Evolutionary conservation across 2,329 filamentous ascomycete genomes (phyloP).

Genomic region (Coleophoma cylindrospora): DNA sequence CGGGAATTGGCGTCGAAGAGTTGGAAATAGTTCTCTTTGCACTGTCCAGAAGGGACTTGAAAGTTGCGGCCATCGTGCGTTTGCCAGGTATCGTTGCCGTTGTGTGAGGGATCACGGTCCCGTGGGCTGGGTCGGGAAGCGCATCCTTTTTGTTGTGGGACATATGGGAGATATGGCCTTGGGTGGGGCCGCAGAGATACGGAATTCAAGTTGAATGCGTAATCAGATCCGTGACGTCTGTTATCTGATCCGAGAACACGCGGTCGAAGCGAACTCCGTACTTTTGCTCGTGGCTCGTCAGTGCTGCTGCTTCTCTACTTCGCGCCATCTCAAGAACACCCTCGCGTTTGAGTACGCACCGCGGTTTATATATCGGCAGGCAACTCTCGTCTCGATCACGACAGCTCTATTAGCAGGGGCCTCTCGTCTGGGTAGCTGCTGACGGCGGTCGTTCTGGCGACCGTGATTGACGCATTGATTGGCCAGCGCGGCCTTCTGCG

Average conservation of each 20-base stretch:
- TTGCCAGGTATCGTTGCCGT: neutral
- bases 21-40: slow-evolving; percentile 20
- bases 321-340: no score
- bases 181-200: neutral
- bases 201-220: neutral
- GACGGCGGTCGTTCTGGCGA: no score
- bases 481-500: no score
- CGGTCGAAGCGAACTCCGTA: neutral
- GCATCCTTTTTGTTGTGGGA: slow-evolving; percentile 4
- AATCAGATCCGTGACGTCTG: neutral
- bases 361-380: no score
- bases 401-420: no score
- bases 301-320: no score
- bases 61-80: slow-evolving; percentile 16
- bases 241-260: neutral
- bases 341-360: no score
- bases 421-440: no score
- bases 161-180: neutral
- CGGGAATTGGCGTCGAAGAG: slow-evolving; percentile 16
- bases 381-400: no score
- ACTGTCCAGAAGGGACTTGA: slow-evolving; percentile 20
- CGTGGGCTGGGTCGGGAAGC: neutral
- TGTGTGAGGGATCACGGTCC: no score
- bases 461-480: no score
- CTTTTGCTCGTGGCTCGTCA: no score